Percentiles rank a stretch among this genome's conserved stretches.
These are phyloP conservation scores for Talinum fruticosum DNA, from an alignment of 148 eudicot genomes.

Conservation along the genomic window DNA sequence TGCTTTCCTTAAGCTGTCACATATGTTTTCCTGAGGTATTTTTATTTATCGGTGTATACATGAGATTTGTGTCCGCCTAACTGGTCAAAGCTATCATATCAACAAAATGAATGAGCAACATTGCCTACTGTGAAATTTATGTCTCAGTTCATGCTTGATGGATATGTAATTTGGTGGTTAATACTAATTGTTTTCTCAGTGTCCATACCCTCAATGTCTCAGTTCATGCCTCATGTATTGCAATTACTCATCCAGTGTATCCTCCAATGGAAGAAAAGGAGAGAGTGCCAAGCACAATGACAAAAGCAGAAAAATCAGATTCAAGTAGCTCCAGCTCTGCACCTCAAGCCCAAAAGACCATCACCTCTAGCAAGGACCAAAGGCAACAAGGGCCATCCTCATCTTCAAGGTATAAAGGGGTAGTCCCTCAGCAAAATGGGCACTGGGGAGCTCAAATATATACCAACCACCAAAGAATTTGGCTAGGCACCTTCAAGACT, in stretches of 20 bases:
- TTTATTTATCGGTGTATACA: too few species aligned
- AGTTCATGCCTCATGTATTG: neutral
- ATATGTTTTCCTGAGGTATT: too few species aligned
- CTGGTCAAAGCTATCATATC: too few species aligned
- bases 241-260: neutral
- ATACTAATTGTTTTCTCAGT: too few species aligned
- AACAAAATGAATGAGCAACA: too few species aligned
- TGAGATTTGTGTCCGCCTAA: too few species aligned
- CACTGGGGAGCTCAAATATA: constrained; percentile 57
- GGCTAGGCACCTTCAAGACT: constrained; percentile 56
- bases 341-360: neutral
- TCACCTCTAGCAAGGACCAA: neutral
- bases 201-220: too few species aligned
- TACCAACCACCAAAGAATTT: constrained; percentile 35
- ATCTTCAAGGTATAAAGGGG: constrained; percentile 30
- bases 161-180: too few species aligned
- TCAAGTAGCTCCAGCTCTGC: constrained; percentile 15
- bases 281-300: neutral
- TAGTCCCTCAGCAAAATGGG: constrained; percentile 44
- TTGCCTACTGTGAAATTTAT: too few species aligned
- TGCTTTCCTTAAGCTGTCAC: too few species aligned
- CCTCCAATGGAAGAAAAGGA: neutral
- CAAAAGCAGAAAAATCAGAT: constrained; percentile 11
- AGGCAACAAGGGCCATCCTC: neutral
- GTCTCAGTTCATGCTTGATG: too few species aligned